Percentiles rank a stretch among this genome's conserved stretches.
phyloP scores from a whole-genome alignment of 2,329 filamentous ascomycete species.

The Talaromyces sp. region DNA sequence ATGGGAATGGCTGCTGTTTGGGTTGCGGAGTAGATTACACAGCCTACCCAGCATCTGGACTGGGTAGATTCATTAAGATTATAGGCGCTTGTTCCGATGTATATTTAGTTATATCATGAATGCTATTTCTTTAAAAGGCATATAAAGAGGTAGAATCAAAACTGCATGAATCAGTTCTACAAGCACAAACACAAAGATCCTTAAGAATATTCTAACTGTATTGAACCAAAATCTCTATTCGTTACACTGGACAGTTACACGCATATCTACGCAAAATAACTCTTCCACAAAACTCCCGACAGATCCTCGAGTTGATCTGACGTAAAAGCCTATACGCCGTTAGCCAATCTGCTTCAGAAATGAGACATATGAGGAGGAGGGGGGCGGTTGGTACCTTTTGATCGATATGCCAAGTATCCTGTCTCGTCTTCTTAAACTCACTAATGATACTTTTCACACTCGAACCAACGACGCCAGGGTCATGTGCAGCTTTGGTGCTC shows the following conservation, averaged over 20 bases:
- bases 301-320: constrained; percentile 90
- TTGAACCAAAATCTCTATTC: background rate
- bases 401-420: constrained; percentile 97
- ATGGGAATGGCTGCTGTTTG: constrained; percentile 98
- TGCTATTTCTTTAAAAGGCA: background rate
- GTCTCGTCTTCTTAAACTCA: constrained; percentile 98
- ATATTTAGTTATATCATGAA: background rate
- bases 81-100: background rate
- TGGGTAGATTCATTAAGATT: background rate
- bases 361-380: constrained; percentile 19
- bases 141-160: background rate
- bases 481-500: constrained; percentile 78
- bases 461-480: constrained; percentile 89
- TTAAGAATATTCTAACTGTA: background rate
- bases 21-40: constrained; percentile 72
- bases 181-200: too few species aligned
- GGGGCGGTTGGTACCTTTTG: constrained; percentile 69
- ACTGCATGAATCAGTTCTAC: background rate
- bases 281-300: constrained; percentile 98
- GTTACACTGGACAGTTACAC: background rate
- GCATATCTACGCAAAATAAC: constrained; percentile 76
- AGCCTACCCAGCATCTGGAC: background rate
- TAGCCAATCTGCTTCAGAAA: background rate
- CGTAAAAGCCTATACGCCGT: constrained; percentile 67
- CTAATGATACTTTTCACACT: constrained; percentile 90